These are phyloP conservation scores for Boletus subluridellus DNA, from an alignment of 1,284 basidiomycete genomes.

Conservation along the genomic window DNA sequence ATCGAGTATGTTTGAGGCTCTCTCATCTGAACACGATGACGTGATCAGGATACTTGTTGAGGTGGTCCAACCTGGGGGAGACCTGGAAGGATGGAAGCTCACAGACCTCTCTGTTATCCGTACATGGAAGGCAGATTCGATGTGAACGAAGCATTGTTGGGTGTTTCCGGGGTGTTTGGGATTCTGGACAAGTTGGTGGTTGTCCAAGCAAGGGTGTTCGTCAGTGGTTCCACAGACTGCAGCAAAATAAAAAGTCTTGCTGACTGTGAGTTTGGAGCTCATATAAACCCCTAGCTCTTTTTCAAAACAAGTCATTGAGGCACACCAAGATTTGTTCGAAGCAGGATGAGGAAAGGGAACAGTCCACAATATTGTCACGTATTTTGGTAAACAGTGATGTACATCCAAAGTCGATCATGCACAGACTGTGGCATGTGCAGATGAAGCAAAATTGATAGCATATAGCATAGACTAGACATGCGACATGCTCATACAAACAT, in stretches of 20 bases:
- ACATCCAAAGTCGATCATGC: neutral
- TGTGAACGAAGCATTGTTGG: constrained; percentile 35
- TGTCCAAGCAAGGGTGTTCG: constrained; percentile 42
- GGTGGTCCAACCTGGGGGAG: constrained; percentile 41
- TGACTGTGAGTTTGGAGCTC: neutral
- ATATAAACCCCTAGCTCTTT: constrained; percentile 18
- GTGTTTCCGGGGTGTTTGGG: constrained; percentile 44
- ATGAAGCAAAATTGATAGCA: constrained; percentile 26
- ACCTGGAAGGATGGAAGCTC: constrained; percentile 39
- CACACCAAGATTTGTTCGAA: constrained; percentile 14
- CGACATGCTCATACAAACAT: constrained; percentile 40
- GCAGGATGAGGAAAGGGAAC: neutral
- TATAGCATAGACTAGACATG: constrained; percentile 40
- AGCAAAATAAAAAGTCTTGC: constrained; percentile 19
- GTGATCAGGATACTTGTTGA: constrained; percentile 40
- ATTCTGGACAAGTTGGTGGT: constrained; percentile 51
- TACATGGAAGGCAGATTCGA: constrained; percentile 23
- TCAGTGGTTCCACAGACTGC: constrained; percentile 42
- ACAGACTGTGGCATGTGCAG: neutral
- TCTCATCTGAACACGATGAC: constrained; percentile 37
- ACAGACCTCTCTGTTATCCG: constrained; percentile 35
- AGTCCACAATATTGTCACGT: constrained; percentile 26
- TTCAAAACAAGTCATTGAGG: constrained; percentile 29
- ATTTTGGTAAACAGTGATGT: constrained; percentile 24
- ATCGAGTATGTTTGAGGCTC: constrained; percentile 42